phyloP scores from a whole-genome alignment of 1,139 yeast species.

The Starmera stellimalicola region DNA sequence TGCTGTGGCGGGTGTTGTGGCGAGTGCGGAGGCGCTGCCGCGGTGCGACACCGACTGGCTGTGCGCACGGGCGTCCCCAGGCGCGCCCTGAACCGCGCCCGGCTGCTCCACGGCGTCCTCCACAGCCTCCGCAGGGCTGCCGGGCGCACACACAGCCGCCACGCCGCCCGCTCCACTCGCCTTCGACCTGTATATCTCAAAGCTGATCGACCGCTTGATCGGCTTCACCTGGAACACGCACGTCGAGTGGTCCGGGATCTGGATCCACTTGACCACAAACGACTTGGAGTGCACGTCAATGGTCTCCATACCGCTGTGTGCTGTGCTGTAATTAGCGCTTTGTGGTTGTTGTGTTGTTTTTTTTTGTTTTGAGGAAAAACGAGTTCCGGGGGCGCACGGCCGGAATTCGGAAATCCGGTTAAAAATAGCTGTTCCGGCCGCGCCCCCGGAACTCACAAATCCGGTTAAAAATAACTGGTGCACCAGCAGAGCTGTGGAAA shows the following conservation, averaged over 20 bases:
- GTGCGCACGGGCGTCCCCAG: no score
- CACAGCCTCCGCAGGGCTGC: constrained; percentile 20
- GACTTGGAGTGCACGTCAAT: constrained; percentile 85
- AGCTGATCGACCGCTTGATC: constrained; percentile 60
- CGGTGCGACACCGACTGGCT: no score
- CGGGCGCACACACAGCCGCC: constrained; percentile 11
- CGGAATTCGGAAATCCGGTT: no score
- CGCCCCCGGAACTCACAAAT: no score
- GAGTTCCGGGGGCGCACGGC: no score
- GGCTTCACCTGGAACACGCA: constrained; percentile 83
- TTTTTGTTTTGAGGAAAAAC: no score
- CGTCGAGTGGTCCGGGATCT: constrained; percentile 55
- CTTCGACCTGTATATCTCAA: constrained; percentile 27
- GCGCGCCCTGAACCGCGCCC: constrained; percentile 4
- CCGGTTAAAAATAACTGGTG: no score
- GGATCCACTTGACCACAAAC: constrained; percentile 85
- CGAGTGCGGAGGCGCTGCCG: neutral
- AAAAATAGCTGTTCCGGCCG: no score
- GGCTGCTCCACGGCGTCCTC: constrained; percentile 14
- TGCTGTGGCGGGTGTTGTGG: constrained; percentile 1
- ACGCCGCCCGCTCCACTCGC: constrained; percentile 13
- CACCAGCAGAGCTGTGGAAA: no score
- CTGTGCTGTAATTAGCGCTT: no score
- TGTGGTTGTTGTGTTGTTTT: no score
- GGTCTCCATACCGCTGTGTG: no score